Base-by-base conservation (phyloP, 2,329 filamentous ascomycete genomes). In the Leptographium flavum region DNA sequence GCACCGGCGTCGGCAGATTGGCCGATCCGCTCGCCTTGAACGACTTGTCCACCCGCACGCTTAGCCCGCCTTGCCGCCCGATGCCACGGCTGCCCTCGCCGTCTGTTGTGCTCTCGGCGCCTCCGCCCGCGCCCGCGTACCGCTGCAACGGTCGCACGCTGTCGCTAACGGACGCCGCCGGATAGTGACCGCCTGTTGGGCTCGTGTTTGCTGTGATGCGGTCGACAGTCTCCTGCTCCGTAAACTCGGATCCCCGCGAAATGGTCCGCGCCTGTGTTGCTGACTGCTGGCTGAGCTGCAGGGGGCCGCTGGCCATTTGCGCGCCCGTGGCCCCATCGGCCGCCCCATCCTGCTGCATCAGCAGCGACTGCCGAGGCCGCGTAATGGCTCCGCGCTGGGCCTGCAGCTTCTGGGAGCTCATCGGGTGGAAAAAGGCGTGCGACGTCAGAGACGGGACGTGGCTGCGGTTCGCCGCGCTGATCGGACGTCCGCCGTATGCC, bases 381-480 rank as follows among this genome's bases (percentile, higher is more conserved):
- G 57, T 60, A 53, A 64, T 59, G 21, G 63, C 76, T 51, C 81
- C 79, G 60, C 90, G 74, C 63, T 96, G 92, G 45, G 87, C 87
- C 64, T 96, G 90, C 42, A 96, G 69, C 60, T 87, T 83, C 60
- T 94, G 87, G 22, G 90, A 94, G 65, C 88, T 96, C 87, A 98
- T 94, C 33, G 92, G 92, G 21, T 82, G 83, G 59, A 94, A 94
- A 66, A 98, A 96, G 45, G 86, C 90, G 57, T 90, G 83, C 15
- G 87, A 87, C 3, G 87, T 82, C 44, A 98, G 68, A 2, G 83
- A 87, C 1, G 92, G 88, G 19, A 94, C 87, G 68, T 98, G 92
- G 36, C 85, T 92, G 57, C 81, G 76, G 58, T 81, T 87, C 39
- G 82, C 71, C 36, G 84, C 72, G 52, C 81, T 90, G 15, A 69